Conservation (phyloP, 345 rosid species). For the Stellera chamaejasme region DNA sequence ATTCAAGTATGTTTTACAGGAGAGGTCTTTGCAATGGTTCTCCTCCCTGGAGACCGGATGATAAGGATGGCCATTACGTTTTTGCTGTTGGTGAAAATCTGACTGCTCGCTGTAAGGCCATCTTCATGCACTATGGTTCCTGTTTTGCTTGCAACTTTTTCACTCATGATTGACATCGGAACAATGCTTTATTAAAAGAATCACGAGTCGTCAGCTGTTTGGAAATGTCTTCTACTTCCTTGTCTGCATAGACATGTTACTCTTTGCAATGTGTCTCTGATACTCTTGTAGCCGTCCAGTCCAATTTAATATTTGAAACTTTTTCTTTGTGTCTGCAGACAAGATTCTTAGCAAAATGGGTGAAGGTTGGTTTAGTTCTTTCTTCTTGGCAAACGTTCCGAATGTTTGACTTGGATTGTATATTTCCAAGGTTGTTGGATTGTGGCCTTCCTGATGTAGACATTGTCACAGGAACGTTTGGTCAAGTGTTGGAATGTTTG, state of each 20-base stretch:
- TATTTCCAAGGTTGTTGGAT: background rate
- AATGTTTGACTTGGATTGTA: background rate
- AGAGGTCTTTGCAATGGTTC: conserved; percentile 37
- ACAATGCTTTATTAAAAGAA: too few species aligned
- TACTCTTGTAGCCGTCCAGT: conserved; percentile 6
- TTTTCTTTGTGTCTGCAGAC: conserved; percentile 39
- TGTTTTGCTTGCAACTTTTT: too few species aligned
- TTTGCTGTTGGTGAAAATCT: conserved; percentile 60
- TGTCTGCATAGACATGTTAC: background rate
- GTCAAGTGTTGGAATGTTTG: conserved; percentile 87
- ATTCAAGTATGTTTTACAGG: conserved; percentile 38
- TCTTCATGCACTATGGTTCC: background rate
- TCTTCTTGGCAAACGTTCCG: background rate
- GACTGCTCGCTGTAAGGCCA: conserved; percentile 52
- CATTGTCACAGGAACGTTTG: conserved; percentile 54
- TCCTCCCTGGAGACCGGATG: conserved; percentile 84
- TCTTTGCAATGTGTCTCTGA: conserved; percentile 12
- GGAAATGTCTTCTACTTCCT: background rate
- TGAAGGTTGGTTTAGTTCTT: conserved; percentile 46
- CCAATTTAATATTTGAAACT: conserved; percentile 8
- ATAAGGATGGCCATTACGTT: conserved; percentile 74
- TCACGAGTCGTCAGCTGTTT: background rate
- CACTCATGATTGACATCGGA: too few species aligned
- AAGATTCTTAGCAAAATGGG: conserved; percentile 80
- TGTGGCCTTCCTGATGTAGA: conserved; percentile 4